phyloP scores from a whole-genome alignment of 352 stramenopile genomes.

The Phytophthora citricola region DNA sequence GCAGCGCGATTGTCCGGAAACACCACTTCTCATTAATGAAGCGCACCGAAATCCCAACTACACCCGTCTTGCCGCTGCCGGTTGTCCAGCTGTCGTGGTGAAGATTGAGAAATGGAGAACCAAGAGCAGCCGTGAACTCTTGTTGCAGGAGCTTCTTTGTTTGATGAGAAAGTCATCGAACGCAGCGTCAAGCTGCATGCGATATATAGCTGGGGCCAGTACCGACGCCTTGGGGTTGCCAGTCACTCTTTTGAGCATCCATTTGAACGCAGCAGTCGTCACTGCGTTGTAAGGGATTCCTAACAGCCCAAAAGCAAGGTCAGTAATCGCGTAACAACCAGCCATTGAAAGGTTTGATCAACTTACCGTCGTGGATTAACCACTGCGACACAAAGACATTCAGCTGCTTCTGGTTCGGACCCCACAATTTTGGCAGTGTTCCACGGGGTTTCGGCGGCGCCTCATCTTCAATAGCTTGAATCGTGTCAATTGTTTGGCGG shows the following conservation, averaged over 20 bases:
- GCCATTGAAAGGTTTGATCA: no score
- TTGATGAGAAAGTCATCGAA: background rate
- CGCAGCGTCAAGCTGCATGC: background rate
- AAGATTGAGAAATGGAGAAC: constrained; percentile 7
- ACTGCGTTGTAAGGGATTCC: constrained; percentile 9
- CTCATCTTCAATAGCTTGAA: no score
- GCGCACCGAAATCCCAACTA: constrained; percentile 6
- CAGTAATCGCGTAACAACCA: no score
- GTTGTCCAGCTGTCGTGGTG: constrained; percentile 11
- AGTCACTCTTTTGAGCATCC: constrained; percentile 1
- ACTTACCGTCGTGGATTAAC: background rate
- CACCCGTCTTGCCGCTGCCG: background rate
- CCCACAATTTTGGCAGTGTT: constrained; percentile 3
- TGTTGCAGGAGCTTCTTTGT: background rate
- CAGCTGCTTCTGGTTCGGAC: background rate
- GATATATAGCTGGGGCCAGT: background rate
- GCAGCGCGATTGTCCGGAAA: constrained; percentile 3
- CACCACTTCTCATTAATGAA: constrained; percentile 4
- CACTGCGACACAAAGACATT: constrained; percentile 4
- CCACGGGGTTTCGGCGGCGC: background rate
- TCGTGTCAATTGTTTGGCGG: background rate
- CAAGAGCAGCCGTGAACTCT: background rate
- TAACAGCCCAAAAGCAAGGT: background rate
- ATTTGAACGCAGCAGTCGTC: constrained; percentile 1
- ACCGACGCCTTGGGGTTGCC: background rate